Percentiles rank a stretch among this genome's conserved stretches.
phyloP scores from a whole-genome alignment of 2,329 filamentous ascomycete genomes.

The Hyphodiscus sp. region DNA sequence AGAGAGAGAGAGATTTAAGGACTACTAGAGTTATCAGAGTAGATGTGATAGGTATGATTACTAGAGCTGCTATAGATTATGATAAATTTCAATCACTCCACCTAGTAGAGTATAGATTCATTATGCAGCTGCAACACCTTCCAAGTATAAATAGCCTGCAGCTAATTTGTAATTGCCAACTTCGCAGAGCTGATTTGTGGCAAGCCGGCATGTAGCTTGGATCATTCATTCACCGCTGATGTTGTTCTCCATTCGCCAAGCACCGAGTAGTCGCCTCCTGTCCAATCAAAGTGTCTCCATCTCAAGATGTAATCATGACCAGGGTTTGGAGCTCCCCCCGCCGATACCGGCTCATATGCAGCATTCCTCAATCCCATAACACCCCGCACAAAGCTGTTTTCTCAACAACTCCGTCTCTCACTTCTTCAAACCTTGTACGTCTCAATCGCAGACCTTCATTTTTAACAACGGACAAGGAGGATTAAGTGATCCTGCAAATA shows the following conservation, averaged over 20 bases:
- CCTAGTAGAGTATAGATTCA: no score
- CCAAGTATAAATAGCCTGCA: no score
- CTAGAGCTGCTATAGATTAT: no score
- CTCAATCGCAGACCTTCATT: background rate
- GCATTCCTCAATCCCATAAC: background rate
- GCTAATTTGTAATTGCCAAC: no score
- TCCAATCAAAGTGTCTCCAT: background rate
- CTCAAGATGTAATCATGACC: background rate
- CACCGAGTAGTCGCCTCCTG: background rate
- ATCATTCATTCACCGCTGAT: background rate
- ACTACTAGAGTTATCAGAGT: no score
- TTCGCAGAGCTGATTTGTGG: no score
- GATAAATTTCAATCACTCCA: no score
- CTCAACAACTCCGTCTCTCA: background rate
- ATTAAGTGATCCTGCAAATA: conserved; percentile 31
- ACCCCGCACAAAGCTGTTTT: background rate
- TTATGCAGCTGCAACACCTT: no score
- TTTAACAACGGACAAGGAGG: background rate
- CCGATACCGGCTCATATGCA: background rate
- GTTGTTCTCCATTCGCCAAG: background rate
- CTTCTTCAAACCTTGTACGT: background rate
- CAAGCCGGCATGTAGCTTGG: background rate
- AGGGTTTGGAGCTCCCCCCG: background rate
- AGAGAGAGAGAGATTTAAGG: no score
- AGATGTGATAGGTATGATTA: no score